Base-by-base conservation (phyloP, 768 basidiomycete species). In the Boletus rubescentipes region DNA sequence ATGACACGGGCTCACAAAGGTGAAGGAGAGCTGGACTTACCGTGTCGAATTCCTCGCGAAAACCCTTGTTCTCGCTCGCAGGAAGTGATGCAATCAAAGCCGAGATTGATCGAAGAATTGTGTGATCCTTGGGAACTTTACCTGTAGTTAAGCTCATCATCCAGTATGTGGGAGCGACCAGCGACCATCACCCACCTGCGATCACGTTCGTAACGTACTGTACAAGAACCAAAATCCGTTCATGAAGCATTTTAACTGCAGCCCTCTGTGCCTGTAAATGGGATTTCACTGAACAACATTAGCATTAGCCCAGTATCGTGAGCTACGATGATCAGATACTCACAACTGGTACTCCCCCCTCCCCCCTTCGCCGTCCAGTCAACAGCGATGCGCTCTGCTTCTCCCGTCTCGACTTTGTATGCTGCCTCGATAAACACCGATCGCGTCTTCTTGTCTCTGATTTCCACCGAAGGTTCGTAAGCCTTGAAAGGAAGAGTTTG, bases 321-420 rank as follows among this genome's bases (percentile, higher is more conserved):
- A 29, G 12, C 11, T 15, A 26, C 57, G 54, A 41, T 32, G 8
- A 14, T 23, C 30, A 21, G 34, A 45, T 43, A 77, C 89, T 73
- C 61, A 93, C 93, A 74, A 58, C 85, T 91, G 14, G 85, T 90
- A 39, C 86, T 88, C 58, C 85, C 89, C 29, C 84, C 89, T 44
- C 92, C 91, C 9, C 91, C 90, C 68, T 86, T 84, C 23, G 91
- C 89, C 3, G 91, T 91, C 81, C 93, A 96, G 68, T 98, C 96
- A 0, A 99, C 97, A 7, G 97, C 97, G 58, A 99, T 98, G 36
- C 97, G 86, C 69, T 99, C 97, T 15, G 97, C 97, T 73, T 99
- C 97, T 32, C 96, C 97, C 0, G 96, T 98, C 72, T 98, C 96
- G 16, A 99, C 88, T 46, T 83, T 87, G 73, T 87, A 98, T 4